Evolutionary conservation across 2,329 filamentous ascomycete genomes (phyloP), one percentile per base, ranked within the genome.

Genomic region (Zymoseptoria tritici): DNA sequence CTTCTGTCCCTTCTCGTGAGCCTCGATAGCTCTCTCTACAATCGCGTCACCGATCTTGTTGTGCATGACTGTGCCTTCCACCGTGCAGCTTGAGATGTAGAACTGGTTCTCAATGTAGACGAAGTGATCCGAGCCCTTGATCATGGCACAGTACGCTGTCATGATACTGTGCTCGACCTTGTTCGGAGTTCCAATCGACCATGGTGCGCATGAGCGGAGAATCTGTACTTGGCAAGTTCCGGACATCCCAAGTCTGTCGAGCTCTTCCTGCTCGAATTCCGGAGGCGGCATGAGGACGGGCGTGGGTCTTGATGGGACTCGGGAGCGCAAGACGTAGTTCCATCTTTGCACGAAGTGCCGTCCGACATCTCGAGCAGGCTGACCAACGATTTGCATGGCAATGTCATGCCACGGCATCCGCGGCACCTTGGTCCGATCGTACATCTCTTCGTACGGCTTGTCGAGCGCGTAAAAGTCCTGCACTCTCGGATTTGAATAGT

Each of bases 91-190:
- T 42, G 90, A 95, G 73, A 99, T 89, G 78, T 96, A 99, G 76
- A 97, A 99, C 71, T 99, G 94, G 72, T 99, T 99, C 74, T 99
- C 94, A 66, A 97, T 96, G 75, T 99, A 97, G 56, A 97, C 90
- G 70, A 97, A 96, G 73, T 97, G 94, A 54, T 99, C 91, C 1
- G 91, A 97, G 64, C 93, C 88, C 65, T 94, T 88, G 67, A 99
- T 99, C 79, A 96, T 85, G 73, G 95, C 94, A 66, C 95, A 83
- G 71, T 97, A 97, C 3, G 94, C 93, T 64, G 88, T 94, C 81
- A 96, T 92, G 71, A 99, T 97, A 71, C 93, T 97, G 74, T 92
- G 87, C 73, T 99, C 94, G 0, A 88, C 89, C 60, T 91, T 84
- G 58, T 91, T 88, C 0, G 83, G 82, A 13, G 91, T 91, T 16